Percentiles rank a stretch among this genome's conserved stretches.
These are phyloP conservation scores for Backusella parvicylindrica DNA, from an alignment of 192 early-diverging fungal species.

Conservation along the genomic window DNA sequence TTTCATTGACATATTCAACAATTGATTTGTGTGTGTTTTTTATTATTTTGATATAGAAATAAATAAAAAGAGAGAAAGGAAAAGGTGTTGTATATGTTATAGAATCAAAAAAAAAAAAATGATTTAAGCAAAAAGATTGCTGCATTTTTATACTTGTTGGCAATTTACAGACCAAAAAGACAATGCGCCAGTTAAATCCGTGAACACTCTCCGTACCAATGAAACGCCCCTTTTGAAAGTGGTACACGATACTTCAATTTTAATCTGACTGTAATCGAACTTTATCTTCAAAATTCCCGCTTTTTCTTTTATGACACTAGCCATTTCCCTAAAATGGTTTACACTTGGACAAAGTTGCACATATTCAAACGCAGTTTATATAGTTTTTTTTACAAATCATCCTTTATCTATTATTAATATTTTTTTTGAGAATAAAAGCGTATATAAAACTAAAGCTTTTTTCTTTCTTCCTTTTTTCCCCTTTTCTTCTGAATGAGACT, in stretches of 20 bases:
- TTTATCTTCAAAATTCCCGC: background rate
- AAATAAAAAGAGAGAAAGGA: background rate
- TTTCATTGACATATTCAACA: background rate
- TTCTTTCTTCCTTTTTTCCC: background rate
- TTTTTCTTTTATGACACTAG: background rate
- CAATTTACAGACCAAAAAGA: background rate
- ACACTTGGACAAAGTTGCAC: background rate
- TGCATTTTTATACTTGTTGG: background rate
- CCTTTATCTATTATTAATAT: background rate
- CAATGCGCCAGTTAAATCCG: background rate
- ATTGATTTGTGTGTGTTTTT: background rate
- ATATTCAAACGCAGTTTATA: background rate
- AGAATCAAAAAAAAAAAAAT: background rate
- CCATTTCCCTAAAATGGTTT: background rate
- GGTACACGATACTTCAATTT: background rate
- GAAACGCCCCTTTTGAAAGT: background rate
- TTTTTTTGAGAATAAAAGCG: background rate
- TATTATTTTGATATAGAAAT: background rate
- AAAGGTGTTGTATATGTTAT: background rate
- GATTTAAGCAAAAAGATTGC: background rate
- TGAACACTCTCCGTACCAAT: background rate
- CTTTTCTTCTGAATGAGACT: background rate
- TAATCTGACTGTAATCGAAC: background rate
- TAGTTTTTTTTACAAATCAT: background rate
- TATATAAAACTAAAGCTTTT: background rate